These are phyloP conservation scores for Kuraishia borneana DNA, from an alignment of 805 yeast genomes.

Conservation along the genomic window DNA sequence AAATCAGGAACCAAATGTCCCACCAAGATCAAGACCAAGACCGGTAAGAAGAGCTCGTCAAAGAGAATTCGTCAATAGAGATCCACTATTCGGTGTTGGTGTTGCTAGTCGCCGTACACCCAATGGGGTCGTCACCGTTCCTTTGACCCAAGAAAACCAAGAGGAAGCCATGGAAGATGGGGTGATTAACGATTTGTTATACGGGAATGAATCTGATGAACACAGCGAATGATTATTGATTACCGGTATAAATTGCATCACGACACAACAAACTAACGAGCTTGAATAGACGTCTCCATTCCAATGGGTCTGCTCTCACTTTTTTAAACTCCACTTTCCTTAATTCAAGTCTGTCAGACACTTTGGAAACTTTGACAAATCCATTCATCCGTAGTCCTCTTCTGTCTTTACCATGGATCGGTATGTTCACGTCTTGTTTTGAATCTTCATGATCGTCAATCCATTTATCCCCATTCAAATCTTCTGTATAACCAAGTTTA, in stretches of 20 bases:
- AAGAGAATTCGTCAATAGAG: conserved; percentile 8
- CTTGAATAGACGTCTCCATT: conserved; percentile 62
- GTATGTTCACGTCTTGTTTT: conserved; percentile 8
- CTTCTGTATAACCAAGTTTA: conserved; percentile 24
- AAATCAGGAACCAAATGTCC: background rate
- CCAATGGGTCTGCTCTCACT: conserved; percentile 56
- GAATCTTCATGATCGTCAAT: conserved; percentile 1
- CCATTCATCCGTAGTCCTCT: conserved; percentile 35
- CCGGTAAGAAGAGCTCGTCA: background rate
- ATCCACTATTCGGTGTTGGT: conserved; percentile 30
- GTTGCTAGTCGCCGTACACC: conserved; percentile 36
- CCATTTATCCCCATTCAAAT: conserved; percentile 2
- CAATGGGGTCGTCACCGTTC: conserved; percentile 28
- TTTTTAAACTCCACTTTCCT: conserved; percentile 44
- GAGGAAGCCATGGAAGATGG: background rate
- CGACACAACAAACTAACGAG: conserved; percentile 44
- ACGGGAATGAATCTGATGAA: too few species aligned
- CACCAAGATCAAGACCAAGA: background rate
- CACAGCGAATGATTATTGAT: background rate
- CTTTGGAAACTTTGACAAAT: conserved; percentile 26
- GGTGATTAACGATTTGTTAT: conserved; percentile 1
- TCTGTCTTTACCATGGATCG: conserved; percentile 30
- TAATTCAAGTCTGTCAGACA: conserved; percentile 24
- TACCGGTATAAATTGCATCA: conserved; percentile 37
- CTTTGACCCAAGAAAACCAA: background rate